A percentile compares a stretch with the other conserved stretches of the same genome.
Conservation (phyloP, 2,329 filamentous ascomycete species). For the Cladosporium phlei region DNA sequence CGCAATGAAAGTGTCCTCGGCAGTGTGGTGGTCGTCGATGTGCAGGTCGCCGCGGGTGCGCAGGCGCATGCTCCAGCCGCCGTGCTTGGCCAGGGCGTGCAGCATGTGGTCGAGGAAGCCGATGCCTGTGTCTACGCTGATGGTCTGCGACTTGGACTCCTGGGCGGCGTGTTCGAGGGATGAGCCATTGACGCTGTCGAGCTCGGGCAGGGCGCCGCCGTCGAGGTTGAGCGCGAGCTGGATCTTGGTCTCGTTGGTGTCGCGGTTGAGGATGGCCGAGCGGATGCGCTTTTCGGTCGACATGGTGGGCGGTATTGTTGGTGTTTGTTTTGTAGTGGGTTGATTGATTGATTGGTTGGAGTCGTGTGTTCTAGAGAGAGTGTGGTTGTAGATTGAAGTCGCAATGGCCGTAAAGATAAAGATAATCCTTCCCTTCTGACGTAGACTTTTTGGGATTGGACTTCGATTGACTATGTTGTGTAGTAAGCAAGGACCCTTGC, state of each 20-base stretch:
- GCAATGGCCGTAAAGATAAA: background rate
- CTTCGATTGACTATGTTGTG: too few relatives aligned
- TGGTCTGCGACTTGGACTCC: constrained; percentile 75
- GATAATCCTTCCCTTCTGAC: background rate
- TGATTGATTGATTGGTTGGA: background rate
- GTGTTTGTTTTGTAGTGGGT: background rate
- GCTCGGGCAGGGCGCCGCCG: constrained; percentile 59
- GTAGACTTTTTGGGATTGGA: constrained; percentile 7
- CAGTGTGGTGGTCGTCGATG: constrained; percentile 98
- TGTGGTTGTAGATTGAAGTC: background rate
- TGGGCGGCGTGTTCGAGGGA: constrained; percentile 73
- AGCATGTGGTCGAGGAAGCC: constrained; percentile 99
- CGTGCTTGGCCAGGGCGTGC: constrained; percentile 91
- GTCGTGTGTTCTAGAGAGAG: background rate
- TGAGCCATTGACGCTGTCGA: constrained; percentile 48
- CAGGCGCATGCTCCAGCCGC: constrained; percentile 84
- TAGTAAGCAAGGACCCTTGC: constrained; percentile 12
- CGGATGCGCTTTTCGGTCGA: constrained; percentile 43
- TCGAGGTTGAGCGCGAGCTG: constrained; percentile 89
- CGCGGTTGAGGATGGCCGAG: constrained; percentile 73
- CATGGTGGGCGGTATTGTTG: constrained; percentile 19
- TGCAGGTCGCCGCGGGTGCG: constrained; percentile 84
- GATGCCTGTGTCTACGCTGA: constrained; percentile 86
- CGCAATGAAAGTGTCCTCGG: constrained; percentile 90
- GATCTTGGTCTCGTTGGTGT: constrained; percentile 98